phyloP scores from a whole-genome alignment of 2,329 filamentous ascomycete species.

The Pleomassaria siparia region DNA sequence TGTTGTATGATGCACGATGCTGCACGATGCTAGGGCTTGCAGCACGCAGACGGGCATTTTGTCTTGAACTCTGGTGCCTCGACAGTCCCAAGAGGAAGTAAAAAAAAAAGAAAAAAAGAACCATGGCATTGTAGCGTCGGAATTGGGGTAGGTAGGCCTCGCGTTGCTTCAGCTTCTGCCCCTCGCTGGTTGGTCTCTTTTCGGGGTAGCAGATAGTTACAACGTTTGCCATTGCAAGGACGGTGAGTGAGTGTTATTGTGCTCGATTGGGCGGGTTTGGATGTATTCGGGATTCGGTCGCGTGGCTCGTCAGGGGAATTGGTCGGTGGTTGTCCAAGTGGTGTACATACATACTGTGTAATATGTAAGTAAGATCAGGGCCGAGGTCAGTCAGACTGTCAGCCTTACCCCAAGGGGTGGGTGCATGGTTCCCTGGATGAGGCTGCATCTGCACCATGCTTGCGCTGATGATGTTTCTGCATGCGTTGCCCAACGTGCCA shows the following conservation, averaged over 20 bases:
- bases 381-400: slow-evolving; percentile 11
- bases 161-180: slow-evolving; percentile 9
- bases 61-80: slow-evolving; percentile 1
- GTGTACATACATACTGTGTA: too few species aligned
- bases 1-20: slow-evolving; percentile 13
- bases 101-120: slow-evolving; percentile 1
- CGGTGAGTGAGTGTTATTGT: slow-evolving; percentile 4
- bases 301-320: slow-evolving; percentile 25
- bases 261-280: slow-evolving; percentile 16
- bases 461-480: slow-evolving; percentile 16
- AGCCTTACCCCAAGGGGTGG: slow-evolving; percentile 16
- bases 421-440: slow-evolving; percentile 6
- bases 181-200: neutral
- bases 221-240: slow-evolving; percentile 29
- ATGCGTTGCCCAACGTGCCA: slow-evolving; percentile 13
- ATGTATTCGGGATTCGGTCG: slow-evolving; percentile 17
- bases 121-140: slow-evolving; percentile 2
- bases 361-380: too few species aligned
- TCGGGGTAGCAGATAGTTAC: slow-evolving; percentile 12
- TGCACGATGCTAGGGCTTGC: slow-evolving; percentile 14
- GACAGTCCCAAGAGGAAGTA: slow-evolving; percentile 3
- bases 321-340: slow-evolving; percentile 6
- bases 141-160: slow-evolving; percentile 3
- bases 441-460: slow-evolving; percentile 17
- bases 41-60: slow-evolving; percentile 8